Percentiles rank a stretch among this genome's conserved stretches.
Conservation (phyloP, 495 filamentous ascomycete species). For the Podospora comata region DNA sequence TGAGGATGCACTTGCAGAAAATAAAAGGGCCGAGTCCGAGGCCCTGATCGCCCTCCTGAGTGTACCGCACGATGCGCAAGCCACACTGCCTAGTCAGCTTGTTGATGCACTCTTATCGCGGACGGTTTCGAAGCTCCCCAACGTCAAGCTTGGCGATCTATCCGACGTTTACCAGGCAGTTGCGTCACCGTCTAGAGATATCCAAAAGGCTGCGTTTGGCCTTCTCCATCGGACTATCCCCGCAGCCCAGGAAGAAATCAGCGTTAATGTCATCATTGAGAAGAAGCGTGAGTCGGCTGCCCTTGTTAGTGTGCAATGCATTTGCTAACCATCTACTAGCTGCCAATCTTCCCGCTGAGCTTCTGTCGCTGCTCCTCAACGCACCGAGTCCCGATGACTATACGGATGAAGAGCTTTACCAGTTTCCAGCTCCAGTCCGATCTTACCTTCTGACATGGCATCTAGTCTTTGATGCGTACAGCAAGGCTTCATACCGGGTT, state of each 20-base stretch:
- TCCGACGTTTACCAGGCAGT: constrained; percentile 58
- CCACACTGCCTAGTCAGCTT: constrained; percentile 45
- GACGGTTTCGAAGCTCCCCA: constrained; percentile 56
- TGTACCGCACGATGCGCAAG: constrained; percentile 35
- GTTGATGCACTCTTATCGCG: constrained; percentile 67
- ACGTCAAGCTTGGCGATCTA: constrained; percentile 39
- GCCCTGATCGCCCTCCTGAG: constrained; percentile 62
- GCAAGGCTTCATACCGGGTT: constrained; percentile 73
- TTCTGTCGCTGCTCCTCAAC: constrained; percentile 62
- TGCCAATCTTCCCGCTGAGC: constrained; percentile 62
- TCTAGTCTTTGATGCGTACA: constrained; percentile 83
- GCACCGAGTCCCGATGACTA: constrained; percentile 47
- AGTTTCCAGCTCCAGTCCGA: constrained; percentile 55
- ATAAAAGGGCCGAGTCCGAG: constrained; percentile 45
- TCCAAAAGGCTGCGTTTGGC: constrained; percentile 78
- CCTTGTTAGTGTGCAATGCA: no score
- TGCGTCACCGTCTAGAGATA: constrained; percentile 65
- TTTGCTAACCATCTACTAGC: constrained; percentile 34
- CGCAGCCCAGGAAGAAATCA: constrained; percentile 72
- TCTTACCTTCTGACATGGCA: constrained; percentile 91
- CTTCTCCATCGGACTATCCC: constrained; percentile 77
- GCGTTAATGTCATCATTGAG: constrained; percentile 74
- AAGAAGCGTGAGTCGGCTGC: constrained; percentile 49
- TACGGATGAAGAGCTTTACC: constrained; percentile 42
- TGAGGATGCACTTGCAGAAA: constrained; percentile 63